These are phyloP conservation scores for Blastomyces gilchristii DNA, from an alignment of 2,329 filamentous ascomycete genomes.

Conservation along the genomic window DNA sequence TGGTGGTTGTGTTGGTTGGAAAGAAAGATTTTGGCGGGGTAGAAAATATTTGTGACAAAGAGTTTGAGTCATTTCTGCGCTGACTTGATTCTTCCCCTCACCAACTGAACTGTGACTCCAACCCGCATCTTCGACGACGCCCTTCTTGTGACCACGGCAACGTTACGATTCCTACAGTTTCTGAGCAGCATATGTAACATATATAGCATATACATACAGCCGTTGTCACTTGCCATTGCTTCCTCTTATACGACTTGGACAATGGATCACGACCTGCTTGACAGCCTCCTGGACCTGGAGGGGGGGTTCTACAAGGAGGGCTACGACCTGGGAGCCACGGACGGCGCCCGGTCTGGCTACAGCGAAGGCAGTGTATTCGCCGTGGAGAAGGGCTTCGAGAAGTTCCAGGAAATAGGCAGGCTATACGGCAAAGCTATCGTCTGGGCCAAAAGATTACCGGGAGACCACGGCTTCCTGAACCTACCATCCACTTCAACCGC, in stretches of 20 bases:
- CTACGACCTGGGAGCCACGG: conserved; percentile 60
- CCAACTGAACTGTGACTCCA: background rate
- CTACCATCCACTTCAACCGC: background rate
- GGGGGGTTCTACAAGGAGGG: conserved; percentile 72
- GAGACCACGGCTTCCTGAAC: conserved; percentile 13
- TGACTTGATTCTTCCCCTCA: background rate
- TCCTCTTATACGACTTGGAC: background rate
- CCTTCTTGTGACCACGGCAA: background rate
- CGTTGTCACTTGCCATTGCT: background rate
- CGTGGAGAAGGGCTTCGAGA: conserved; percentile 86
- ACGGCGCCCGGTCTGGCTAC: conserved; percentile 67
- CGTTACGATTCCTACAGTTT: background rate
- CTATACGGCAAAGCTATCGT: conserved; percentile 68
- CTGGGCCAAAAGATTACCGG: conserved; percentile 65
- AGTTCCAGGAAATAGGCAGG: conserved; percentile 70
- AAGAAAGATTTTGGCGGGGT: conserved; percentile 10
- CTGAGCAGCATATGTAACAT: background rate
- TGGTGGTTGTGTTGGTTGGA: conserved; percentile 9
- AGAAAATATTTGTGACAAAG: no score
- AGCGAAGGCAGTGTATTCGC: conserved; percentile 86
- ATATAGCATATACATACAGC: background rate
- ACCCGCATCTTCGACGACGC: background rate
- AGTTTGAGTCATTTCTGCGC: background rate
- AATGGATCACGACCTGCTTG: conserved; percentile 39
- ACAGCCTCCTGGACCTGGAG: conserved; percentile 50